Conservation (phyloP, 257 asterid genomes). For the Nicotiana paniculata region DNA sequence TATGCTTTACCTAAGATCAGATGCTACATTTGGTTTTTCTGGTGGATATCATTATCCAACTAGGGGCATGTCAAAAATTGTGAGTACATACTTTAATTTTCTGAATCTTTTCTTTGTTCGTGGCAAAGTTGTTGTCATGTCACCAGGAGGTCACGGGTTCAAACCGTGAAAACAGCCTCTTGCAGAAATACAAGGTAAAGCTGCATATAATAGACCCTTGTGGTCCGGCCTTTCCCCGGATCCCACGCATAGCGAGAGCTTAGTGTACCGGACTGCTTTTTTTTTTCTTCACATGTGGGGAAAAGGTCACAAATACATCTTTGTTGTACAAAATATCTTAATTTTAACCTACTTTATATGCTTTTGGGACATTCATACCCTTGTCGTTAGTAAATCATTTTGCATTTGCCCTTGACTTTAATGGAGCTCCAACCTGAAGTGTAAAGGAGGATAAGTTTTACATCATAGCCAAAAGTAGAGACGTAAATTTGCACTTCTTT, state of each 20-base stretch:
- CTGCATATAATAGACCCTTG: no score
- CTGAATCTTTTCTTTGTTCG: not conserved
- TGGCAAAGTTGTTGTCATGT: not conserved
- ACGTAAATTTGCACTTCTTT: not conserved
- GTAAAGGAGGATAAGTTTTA: not conserved
- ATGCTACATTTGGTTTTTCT: slow-evolving; percentile 63
- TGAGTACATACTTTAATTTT: slow-evolving; percentile 23
- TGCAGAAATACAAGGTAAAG: no score
- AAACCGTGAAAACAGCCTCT: no score
- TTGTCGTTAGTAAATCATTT: not conserved
- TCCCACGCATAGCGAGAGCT: no score
- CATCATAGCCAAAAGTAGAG: not conserved
- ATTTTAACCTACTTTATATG: not conserved
- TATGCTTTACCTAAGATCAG: slow-evolving; percentile 85
- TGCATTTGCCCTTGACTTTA: not conserved
- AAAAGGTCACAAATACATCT: not conserved
- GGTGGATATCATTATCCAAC: slow-evolving; percentile 86
- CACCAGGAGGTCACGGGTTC: no score
- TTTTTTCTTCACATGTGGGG: not conserved
- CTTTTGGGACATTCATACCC: not conserved
- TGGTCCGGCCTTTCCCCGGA: no score
- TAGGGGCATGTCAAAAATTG: slow-evolving; percentile 72
- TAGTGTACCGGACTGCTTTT: no score
- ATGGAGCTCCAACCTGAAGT: not conserved
- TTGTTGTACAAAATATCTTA: not conserved